These are phyloP conservation scores for Kodamaea lidongshanica DNA, from an alignment of 805 yeast genomes.

Conservation along the genomic window DNA sequence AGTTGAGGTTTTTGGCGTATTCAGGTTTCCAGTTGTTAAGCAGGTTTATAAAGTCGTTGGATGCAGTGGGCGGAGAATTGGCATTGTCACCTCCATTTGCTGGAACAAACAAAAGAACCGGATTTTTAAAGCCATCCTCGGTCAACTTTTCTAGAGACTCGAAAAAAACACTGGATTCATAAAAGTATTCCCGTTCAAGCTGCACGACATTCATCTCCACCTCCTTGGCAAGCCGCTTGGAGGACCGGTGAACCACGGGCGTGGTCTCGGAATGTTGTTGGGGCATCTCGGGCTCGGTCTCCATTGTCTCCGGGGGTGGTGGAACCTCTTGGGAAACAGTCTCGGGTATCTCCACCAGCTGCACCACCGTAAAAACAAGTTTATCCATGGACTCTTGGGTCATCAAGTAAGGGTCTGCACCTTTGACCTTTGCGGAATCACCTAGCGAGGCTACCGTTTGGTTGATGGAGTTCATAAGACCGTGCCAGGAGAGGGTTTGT, in stretches of 20 bases:
- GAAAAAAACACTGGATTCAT: slow-evolving; percentile 23
- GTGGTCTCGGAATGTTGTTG: neutral
- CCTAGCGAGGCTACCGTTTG: slow-evolving; percentile 25
- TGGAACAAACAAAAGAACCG: slow-evolving; percentile 11
- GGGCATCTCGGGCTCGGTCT: no score
- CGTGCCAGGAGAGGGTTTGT: slow-evolving; percentile 19
- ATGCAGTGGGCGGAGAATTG: neutral
- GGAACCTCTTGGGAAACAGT: no score
- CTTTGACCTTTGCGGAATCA: slow-evolving; percentile 32
- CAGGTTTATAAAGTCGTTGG: slow-evolving; percentile 3
- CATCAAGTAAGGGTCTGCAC: slow-evolving; percentile 47
- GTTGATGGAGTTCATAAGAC: slow-evolving; percentile 27
- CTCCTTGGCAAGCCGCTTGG: slow-evolving; percentile 28
- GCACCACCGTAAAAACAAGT: neutral
- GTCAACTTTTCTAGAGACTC: slow-evolving; percentile 16
- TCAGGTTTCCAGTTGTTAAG: slow-evolving; percentile 6
- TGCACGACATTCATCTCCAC: slow-evolving; percentile 18
- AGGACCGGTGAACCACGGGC: slow-evolving; percentile 19
- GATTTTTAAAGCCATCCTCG: slow-evolving; percentile 2
- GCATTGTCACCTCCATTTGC: slow-evolving; percentile 1
- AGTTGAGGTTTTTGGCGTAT: slow-evolving; percentile 1
- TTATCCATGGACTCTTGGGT: slow-evolving; percentile 43
- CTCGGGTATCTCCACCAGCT: no score
- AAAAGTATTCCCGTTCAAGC: slow-evolving; percentile 19
- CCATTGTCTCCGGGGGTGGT: no score